These are phyloP conservation scores for Drosera capensis DNA, from an alignment of 148 eudicot species.

Conservation along the genomic window DNA sequence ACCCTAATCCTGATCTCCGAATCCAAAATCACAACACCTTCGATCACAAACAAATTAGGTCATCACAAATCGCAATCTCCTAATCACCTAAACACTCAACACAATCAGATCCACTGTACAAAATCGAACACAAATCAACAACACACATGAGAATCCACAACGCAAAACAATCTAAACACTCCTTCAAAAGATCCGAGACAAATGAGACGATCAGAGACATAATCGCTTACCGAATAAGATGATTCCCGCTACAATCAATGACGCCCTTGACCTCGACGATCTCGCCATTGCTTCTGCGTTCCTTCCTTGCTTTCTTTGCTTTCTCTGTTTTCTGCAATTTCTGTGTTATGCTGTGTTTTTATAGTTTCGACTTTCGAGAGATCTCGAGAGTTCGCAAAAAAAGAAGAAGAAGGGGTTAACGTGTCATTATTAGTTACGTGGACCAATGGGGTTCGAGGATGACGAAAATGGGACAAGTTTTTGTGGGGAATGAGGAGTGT, in stretches of 20 bases:
- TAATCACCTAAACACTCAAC: too few relatives aligned
- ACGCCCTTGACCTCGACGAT: constrained; percentile 32
- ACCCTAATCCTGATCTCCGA: too few relatives aligned
- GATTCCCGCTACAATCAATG: constrained; percentile 26
- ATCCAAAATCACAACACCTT: too few relatives aligned
- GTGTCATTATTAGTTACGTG: constrained; percentile 40
- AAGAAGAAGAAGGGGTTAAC: not conserved
- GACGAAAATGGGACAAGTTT: not conserved
- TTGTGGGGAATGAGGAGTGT: constrained; percentile 6
- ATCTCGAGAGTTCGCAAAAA: not conserved
- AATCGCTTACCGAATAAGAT: constrained; percentile 33
- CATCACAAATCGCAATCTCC: too few relatives aligned
- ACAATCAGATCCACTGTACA: too few relatives aligned
- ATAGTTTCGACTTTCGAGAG: not conserved
- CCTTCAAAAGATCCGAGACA: not conserved
- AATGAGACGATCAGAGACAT: constrained; percentile 3
- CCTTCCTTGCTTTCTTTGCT: not conserved
- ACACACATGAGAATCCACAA: not conserved
- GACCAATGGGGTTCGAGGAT: constrained; percentile 21
- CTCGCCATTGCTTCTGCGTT: constrained; percentile 18
- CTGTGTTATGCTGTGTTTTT: not conserved
- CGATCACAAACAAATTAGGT: too few relatives aligned
- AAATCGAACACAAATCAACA: too few relatives aligned
- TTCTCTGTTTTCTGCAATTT: not conserved
- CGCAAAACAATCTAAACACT: not conserved